Base-by-base conservation (phyloP, 352 stramenopile species). In the Blastocystis sp. region DNA sequence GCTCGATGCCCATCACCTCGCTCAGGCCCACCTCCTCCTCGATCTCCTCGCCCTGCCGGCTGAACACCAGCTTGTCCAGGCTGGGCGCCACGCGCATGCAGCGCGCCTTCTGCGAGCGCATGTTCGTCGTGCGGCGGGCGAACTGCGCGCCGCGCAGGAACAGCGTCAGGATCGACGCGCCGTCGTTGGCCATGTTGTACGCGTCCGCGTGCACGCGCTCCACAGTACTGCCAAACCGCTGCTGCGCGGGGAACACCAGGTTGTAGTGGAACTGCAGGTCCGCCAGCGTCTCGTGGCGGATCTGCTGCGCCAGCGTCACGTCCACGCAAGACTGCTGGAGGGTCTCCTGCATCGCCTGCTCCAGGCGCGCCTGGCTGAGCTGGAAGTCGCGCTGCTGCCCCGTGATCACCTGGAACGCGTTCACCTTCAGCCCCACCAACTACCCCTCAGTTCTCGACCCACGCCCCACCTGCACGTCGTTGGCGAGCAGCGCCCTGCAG, bases 231-330 rank as follows among this genome's bases (percentile, higher is more conserved):
- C 74, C 74, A 19, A 84, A 84, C 19, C 41, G 0, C 21, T 14
- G 21, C 7, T 14, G 53, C 23, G 40, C 40, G 3, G 74, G 61
- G 23, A 62, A n/a, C 38, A 84, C 52, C 9, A 84, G 52, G 41
- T 84, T 84, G 60, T 67, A 84, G 45, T 67, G 74, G 23, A 70
- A 41, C 14, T 69, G 53, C 14, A 84, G n/a, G 61, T 38, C 38
- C 40, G 56, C 14, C 7, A 69, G n/a, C 17, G n/a, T 11, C 38
- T 84, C 74, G 23, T n/a, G n/a, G 10, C 74, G 74, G 10, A 59
- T 34, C 45, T 69, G 45, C 9, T 84, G 34, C 61, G 28, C 56
- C 1, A 84, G 41, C 19, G 74, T 69, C n/a, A 53, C 65, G 61
- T 84, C 61, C 52, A 70, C 65, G 38, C 28, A 52, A 10, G 17